phyloP scores from a whole-genome alignment of 1,139 yeast genomes.

The Magnusiomyces fungicola region DNA sequence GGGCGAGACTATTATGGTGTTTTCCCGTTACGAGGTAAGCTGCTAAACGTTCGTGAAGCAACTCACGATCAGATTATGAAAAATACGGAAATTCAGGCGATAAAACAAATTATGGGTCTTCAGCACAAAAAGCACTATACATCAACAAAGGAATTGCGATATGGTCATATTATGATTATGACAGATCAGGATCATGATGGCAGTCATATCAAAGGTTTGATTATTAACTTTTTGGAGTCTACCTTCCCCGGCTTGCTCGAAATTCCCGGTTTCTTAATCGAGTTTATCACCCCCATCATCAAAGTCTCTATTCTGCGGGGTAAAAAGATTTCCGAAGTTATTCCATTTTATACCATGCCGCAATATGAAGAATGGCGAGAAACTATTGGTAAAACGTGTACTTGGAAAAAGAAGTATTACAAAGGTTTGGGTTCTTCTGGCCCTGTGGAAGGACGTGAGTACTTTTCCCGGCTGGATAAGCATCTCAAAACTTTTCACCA shows the following conservation, averaged over 20 bases:
- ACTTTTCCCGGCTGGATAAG: slow-evolving; percentile 75
- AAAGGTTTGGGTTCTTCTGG: slow-evolving; percentile 98
- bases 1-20: slow-evolving; percentile 96
- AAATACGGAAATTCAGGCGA: slow-evolving; percentile 89
- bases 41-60: slow-evolving; percentile 93
- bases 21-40: slow-evolving; percentile 91
- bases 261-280: slow-evolving; percentile 86
- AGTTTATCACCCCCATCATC: slow-evolving; percentile 94
- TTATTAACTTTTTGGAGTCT: slow-evolving; percentile 86
- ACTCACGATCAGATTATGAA: slow-evolving; percentile 88
- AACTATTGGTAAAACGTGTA: slow-evolving; percentile 61
- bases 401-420: slow-evolving; percentile 93
- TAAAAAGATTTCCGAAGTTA: slow-evolving; percentile 43
- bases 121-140: slow-evolving; percentile 86
- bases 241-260: slow-evolving; percentile 91
- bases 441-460: slow-evolving; percentile 75
- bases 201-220: slow-evolving; percentile 92
- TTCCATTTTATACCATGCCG: slow-evolving; percentile 90
- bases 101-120: slow-evolving; percentile 91
- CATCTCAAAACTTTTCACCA: slow-evolving; percentile 85
- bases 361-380: slow-evolving; percentile 94
- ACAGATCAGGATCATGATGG: slow-evolving; percentile 99
- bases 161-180: slow-evolving; percentile 98
- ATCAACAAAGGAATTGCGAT: slow-evolving; percentile 67
- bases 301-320: slow-evolving; percentile 77